Conservation (phyloP, 2,329 filamentous ascomycete genomes). For the Trichoderma koningii region DNA sequence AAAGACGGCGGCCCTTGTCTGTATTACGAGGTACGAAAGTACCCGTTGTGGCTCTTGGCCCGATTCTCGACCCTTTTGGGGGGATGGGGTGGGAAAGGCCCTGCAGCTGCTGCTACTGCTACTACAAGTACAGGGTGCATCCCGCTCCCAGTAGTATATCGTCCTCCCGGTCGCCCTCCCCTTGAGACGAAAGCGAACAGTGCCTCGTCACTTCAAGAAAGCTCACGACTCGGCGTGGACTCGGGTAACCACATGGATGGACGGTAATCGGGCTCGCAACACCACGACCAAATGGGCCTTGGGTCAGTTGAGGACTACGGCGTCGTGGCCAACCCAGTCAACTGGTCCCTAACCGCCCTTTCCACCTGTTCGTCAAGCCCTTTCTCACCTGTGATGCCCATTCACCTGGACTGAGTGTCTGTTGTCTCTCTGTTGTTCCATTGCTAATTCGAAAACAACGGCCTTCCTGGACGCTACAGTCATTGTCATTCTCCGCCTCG, state of each 20-base stretch:
- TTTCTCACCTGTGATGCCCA: neutral
- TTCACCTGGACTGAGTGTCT: neutral
- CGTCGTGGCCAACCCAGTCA: conserved; percentile 33
- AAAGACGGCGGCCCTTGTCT: neutral
- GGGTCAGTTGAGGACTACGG: conserved; percentile 32
- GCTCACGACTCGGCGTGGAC: conserved; percentile 9
- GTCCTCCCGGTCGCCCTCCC: neutral
- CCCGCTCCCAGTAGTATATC: conserved; percentile 13
- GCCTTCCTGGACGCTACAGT: conserved; percentile 18
- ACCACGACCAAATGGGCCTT: conserved; percentile 30
- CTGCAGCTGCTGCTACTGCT: neutral
- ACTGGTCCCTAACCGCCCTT: conserved; percentile 35
- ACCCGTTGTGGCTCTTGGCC: too few species aligned
- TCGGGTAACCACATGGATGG: conserved; percentile 23
- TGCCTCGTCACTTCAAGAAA: conserved; percentile 4
- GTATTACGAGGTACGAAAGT: neutral
- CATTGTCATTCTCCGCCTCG: conserved; percentile 32
- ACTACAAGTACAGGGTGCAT: conserved; percentile 23
- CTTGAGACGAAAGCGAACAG: conserved; percentile 5
- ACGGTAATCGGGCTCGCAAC: conserved; percentile 19
- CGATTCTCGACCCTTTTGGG: too few species aligned
- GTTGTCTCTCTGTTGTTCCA: neutral
- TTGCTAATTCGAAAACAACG: neutral
- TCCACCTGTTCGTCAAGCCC: conserved; percentile 30
- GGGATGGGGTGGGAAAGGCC: neutral